A percentile compares a stretch with the other conserved stretches of the same genome.
phyloP scores from a whole-genome alignment of 2,329 filamentous ascomycete genomes.

The Neofusicoccum cordaticola region DNA sequence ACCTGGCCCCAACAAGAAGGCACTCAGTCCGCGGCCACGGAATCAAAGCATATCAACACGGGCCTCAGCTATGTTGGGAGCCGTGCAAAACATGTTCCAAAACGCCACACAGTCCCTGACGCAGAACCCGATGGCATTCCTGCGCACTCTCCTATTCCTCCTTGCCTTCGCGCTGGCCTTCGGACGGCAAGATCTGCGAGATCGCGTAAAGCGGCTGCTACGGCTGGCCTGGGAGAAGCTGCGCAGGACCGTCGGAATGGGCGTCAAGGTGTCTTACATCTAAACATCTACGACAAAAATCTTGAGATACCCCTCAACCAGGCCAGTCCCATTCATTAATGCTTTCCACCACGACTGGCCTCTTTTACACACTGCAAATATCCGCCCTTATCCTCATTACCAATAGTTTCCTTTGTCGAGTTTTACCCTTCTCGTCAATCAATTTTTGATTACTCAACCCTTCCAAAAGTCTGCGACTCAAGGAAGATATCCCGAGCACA shows the following conservation, averaged over 20 bases:
- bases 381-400: background rate
- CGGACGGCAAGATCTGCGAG: slow-evolving; percentile 69
- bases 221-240: slow-evolving; percentile 76
- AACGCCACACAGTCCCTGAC: slow-evolving; percentile 52
- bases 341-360: background rate
- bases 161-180: slow-evolving; percentile 74
- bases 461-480: background rate
- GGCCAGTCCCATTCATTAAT: background rate
- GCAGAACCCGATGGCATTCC: slow-evolving; percentile 54
- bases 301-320: background rate
- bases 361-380: background rate
- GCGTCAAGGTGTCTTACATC: slow-evolving; percentile 95
- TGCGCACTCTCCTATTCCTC: slow-evolving; percentile 72
- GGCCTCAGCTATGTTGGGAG: slow-evolving; percentile 17
- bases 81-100: slow-evolving; percentile 50
- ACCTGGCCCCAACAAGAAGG: slow-evolving; percentile 27
- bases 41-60: slow-evolving; percentile 2
- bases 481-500: background rate
- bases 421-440: background rate
- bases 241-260: slow-evolving; percentile 85
- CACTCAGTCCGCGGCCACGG: slow-evolving; percentile 39
- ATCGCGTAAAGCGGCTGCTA: slow-evolving; percentile 68
- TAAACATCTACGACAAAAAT: slow-evolving; percentile 37
- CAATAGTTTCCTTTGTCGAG: slow-evolving; percentile 4
- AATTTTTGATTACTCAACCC: background rate